These are phyloP conservation scores for Bipolaris sorokiniana DNA, from an alignment of 2,329 filamentous ascomycete genomes.

Conservation along the genomic window DNA sequence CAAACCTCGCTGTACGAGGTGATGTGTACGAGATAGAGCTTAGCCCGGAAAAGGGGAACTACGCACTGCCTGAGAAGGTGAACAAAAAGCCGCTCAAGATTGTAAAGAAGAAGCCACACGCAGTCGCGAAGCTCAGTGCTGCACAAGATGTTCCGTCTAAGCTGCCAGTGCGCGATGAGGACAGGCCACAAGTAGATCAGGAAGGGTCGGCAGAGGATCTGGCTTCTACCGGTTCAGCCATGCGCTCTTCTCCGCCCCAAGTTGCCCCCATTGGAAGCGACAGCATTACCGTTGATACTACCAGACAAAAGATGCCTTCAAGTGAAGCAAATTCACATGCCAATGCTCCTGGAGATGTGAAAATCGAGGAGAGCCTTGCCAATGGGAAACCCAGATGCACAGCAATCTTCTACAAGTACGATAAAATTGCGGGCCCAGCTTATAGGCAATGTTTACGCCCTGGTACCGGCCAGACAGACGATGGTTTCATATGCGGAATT, in stretches of 20 bases:
- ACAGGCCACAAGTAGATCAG: background rate
- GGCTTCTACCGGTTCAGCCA: background rate
- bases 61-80: slow-evolving; percentile 13
- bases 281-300: background rate
- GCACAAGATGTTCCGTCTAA: background rate
- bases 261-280: background rate
- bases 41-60: slow-evolving; percentile 29
- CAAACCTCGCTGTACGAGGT: slow-evolving; percentile 15
- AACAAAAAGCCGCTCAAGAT: slow-evolving; percentile 19
- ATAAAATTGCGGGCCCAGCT: background rate
- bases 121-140: background rate
- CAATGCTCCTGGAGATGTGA: background rate
- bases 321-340: background rate
- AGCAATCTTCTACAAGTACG: slow-evolving; percentile 9
- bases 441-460: slow-evolving; percentile 14
- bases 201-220: background rate
- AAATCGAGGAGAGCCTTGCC: slow-evolving; percentile 1
- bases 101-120: background rate
- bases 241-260: background rate
- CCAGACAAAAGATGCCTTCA: background rate
- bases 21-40: slow-evolving; percentile 28
- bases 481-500: slow-evolving; percentile 4
- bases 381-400: slow-evolving; percentile 15
- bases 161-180: background rate
- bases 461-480: slow-evolving; percentile 2